phyloP scores from a whole-genome alignment of 1,139 yeast species.

The Diutina sp. region DNA sequence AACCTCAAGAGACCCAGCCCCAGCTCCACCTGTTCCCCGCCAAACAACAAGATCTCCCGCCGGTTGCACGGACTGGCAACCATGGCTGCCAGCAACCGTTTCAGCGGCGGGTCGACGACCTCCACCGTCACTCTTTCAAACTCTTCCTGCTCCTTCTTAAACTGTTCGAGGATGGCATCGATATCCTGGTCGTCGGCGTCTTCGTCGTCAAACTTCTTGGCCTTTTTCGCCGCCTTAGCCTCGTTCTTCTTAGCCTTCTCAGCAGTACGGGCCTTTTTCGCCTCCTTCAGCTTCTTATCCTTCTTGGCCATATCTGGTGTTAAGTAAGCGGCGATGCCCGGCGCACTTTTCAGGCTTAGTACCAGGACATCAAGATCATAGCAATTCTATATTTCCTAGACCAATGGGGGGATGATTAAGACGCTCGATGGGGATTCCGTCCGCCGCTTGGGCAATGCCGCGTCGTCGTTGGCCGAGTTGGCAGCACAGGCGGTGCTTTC shows the following conservation, averaged over 20 bases:
- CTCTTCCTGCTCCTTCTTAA: slow-evolving; percentile 66
- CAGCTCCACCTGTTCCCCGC: slow-evolving; percentile 64
- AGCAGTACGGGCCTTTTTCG: slow-evolving; percentile 81
- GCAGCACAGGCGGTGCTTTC: neutral
- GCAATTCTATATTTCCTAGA: neutral
- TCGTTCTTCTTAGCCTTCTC: slow-evolving; percentile 71
- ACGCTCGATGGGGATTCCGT: neutral
- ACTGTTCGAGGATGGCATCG: slow-evolving; percentile 70
- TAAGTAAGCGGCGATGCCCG: neutral
- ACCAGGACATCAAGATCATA: neutral
- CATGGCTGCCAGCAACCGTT: slow-evolving; percentile 62
- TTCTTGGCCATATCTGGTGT: slow-evolving; percentile 17
- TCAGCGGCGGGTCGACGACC: slow-evolving; percentile 44
- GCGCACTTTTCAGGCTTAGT: neutral
- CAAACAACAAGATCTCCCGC: slow-evolving; percentile 73
- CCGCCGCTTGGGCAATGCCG: neutral
- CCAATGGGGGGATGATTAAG: neutral
- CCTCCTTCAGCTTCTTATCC: slow-evolving; percentile 26
- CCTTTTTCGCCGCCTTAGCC: slow-evolving; percentile 70
- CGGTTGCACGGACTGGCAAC: slow-evolving; percentile 69
- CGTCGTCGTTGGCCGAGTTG: neutral
- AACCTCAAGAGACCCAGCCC: slow-evolving; percentile 40
- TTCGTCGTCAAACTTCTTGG: slow-evolving; percentile 57
- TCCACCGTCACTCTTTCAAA: slow-evolving; percentile 63
- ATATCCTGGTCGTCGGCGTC: slow-evolving; percentile 84